A percentile compares a stretch with the other conserved stretches of the same genome.
These are phyloP conservation scores for Geosmithia putterillii DNA, from an alignment of 2,329 filamentous ascomycete genomes.

Conservation along the genomic window DNA sequence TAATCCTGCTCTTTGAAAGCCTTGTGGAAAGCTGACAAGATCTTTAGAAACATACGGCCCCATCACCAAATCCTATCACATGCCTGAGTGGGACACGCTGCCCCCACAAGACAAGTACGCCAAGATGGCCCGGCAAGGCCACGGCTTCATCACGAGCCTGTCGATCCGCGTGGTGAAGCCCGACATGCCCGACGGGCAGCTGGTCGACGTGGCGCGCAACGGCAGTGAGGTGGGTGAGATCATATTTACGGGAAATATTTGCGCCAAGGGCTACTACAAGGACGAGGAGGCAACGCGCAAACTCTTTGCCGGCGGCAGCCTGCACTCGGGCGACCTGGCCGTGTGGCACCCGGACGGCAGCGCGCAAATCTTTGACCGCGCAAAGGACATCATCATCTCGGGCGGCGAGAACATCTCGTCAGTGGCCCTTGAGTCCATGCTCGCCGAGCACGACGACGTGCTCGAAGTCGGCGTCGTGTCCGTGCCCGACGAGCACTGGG, in stretches of 20 bases:
- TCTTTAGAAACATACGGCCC: conserved; percentile 74
- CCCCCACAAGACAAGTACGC: conserved; percentile 66
- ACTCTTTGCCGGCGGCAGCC: conserved; percentile 73
- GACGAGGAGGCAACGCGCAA: conserved; percentile 76
- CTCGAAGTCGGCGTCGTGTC: conserved; percentile 88
- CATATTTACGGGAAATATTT: conserved; percentile 84
- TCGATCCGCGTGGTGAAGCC: conserved; percentile 74
- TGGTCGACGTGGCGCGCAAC: conserved; percentile 33
- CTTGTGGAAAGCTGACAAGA: too few relatives aligned
- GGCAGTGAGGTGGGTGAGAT: conserved; percentile 44
- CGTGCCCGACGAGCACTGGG: conserved; percentile 82
- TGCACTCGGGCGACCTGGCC: conserved; percentile 85
- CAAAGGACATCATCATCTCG: conserved; percentile 97
- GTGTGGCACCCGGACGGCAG: conserved; percentile 88
- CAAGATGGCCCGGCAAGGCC: conserved; percentile 87
- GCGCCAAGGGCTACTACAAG: conserved; percentile 83
- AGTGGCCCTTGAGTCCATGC: conserved; percentile 80
- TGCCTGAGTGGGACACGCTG: conserved; percentile 74
- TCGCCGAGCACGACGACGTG: conserved; percentile 77
- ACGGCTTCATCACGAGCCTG: conserved; percentile 76
- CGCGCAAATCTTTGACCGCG: conserved; percentile 82
- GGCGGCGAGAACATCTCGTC: conserved; percentile 96
- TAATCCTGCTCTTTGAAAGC: background rate
- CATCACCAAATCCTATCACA: conserved; percentile 83
- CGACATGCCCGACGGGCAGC: conserved; percentile 50